phyloP scores from a whole-genome alignment of 768 basidiomycete species.

The Leccinum ochraceum region DNA sequence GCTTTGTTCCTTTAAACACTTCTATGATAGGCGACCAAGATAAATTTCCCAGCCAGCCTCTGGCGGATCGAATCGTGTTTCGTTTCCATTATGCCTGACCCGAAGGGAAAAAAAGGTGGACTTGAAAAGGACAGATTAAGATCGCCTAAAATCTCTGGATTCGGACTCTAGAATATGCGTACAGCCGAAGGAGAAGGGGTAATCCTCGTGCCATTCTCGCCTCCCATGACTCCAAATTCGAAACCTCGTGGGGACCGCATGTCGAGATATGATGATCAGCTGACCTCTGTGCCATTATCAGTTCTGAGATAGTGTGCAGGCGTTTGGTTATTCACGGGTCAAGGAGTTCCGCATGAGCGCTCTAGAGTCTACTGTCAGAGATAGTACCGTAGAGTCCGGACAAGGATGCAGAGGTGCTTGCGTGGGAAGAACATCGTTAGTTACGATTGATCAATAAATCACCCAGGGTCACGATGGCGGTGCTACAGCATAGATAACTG shows the following conservation, averaged over 20 bases:
- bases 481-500: constrained; percentile 7
- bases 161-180: not conserved
- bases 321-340: constrained; percentile 1
- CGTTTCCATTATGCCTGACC: not conserved
- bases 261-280: constrained; percentile 23
- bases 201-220: constrained; percentile 11
- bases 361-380: not conserved
- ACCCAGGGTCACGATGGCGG: constrained; percentile 19
- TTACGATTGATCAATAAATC: constrained; percentile 2
- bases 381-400: not conserved
- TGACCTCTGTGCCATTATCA: constrained; percentile 12
- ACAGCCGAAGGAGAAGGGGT: constrained; percentile 7
- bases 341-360: constrained; percentile 9
- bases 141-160: not conserved
- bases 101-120: not conserved
- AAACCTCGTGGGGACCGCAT: constrained; percentile 29
- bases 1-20: not conserved
- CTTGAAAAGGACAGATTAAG: constrained; percentile 21
- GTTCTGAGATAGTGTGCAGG: constrained; percentile 5
- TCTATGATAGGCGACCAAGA: constrained; percentile 2
- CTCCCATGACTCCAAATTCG: constrained; percentile 16
- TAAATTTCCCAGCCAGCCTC: constrained; percentile 1
- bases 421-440: constrained; percentile 1
- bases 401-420: not conserved
- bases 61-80: not conserved